These are phyloP conservation scores for Dunaliella primolecta DNA, from an alignment of 139 green algal species.

Conservation along the genomic window DNA sequence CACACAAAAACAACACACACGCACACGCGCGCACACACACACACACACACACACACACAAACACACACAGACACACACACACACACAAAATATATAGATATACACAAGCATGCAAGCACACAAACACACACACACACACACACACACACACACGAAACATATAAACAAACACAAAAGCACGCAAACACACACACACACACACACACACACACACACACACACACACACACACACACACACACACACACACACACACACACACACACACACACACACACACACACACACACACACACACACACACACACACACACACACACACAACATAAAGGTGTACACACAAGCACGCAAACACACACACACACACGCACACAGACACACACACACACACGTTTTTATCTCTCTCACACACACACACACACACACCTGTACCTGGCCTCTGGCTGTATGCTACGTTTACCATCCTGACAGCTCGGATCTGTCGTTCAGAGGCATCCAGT, in stretches of 20 bases:
- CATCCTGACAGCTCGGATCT: too few relatives aligned
- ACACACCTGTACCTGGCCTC: too few relatives aligned
- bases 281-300: not conserved
- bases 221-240: conserved; percentile 15
- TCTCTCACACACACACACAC: not conserved
- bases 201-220: conserved; percentile 13
- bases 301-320: conserved; percentile 9
- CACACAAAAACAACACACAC: conserved; percentile 17
- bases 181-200: conserved; percentile 4
- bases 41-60: conserved; percentile 12
- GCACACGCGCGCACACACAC: conserved; percentile 5
- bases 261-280: not conserved
- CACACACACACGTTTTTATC: conserved; percentile 10
- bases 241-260: not conserved
- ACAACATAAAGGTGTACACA: too few relatives aligned
- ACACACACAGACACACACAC: conserved; percentile 13
- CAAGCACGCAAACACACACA: too few relatives aligned
- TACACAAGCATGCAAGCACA: not conserved
- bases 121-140: not conserved
- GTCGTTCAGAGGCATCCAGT: too few relatives aligned
- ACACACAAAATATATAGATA: not conserved
- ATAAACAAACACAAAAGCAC: too few relatives aligned
- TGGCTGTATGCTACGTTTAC: too few relatives aligned
- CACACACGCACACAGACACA: conserved; percentile 18
- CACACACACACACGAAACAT: not conserved